These are phyloP conservation scores for Aspergillus sclerotioniger DNA, from an alignment of 495 filamentous ascomycete genomes.

Conservation along the genomic window DNA sequence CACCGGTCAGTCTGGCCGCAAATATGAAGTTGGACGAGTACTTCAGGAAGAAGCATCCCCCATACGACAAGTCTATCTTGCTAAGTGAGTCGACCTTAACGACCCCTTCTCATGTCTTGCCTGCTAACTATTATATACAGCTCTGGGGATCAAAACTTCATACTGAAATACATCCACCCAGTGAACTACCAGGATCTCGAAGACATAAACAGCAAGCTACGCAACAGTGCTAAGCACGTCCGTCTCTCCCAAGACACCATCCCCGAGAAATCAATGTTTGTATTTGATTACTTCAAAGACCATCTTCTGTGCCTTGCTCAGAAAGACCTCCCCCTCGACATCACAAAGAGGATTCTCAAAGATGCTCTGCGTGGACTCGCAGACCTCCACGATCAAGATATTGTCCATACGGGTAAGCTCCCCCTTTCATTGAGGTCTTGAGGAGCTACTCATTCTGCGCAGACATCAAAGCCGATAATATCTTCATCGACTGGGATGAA, in stretches of 20 bases:
- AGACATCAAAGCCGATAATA: conserved; percentile 36
- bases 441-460: conserved; percentile 1
- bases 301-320: conserved; percentile 44
- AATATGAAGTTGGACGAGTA: conserved; percentile 33
- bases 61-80: conserved; percentile 24
- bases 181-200: conserved; percentile 40
- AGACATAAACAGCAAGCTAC: conserved; percentile 38
- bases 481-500: conserved; percentile 26
- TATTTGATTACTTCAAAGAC: conserved; percentile 46
- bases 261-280: conserved; percentile 47
- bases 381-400: conserved; percentile 46
- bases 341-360: conserved; percentile 44
- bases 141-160: conserved; percentile 37
- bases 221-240: conserved; percentile 33
- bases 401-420: conserved; percentile 43
- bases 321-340: conserved; percentile 31
- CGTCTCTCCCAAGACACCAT: conserved; percentile 40
- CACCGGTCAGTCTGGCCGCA: conserved; percentile 25
- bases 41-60: conserved; percentile 25
- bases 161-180: conserved; percentile 40
- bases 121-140: conserved; percentile 16
- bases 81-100: conserved; percentile 13
- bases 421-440: conserved; percentile 12
- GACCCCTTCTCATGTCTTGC: conserved; percentile 6
- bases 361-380: conserved; percentile 43